Base-by-base conservation (phyloP, 2,329 filamentous ascomycete genomes). In the Didymella pinodella region DNA sequence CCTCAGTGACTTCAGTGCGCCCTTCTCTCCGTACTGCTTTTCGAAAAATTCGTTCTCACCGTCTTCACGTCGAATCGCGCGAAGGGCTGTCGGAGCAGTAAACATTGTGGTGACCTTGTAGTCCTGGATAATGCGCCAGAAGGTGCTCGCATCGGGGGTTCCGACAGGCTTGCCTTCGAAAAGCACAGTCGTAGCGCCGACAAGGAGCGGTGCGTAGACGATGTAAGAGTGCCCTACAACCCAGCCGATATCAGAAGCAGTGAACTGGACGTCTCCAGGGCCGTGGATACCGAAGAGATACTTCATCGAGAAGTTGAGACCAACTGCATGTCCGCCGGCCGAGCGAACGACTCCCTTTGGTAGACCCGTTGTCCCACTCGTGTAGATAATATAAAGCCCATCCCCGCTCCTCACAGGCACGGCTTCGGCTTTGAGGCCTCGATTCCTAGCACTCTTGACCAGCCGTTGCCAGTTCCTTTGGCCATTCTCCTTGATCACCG, bases 161-260 rank as follows among this genome's bases (percentile, higher is more conserved):
- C 93, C 93, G 12, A 97, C 83, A 0, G 93, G 93, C 66, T 97
- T 97, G n/a, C 93, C 94, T 78, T 97, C 93, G 75, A 93, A 97
- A 0, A 97, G 82, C 1, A 97, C 86, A 0, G 92, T 96, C 1
- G 93, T 89, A 2, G 93, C 93, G 5, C 93, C 93, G 0, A 90
- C 87, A 1, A 97, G 85, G 6, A 98, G 85, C 12, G 93, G 93
- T 4, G 87, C 93, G 72, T 97, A 97, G 12, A 97, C 82, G 63
- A 97, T 97, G 74, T 95, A 97, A 6, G 73, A 75, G 34, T 76
- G 73, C 2, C 91, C 91, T 0, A 95, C 91, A 0, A 93, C 92
- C 94, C 93, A 97, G 31, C 93, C 94, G 56, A 97, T 94, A 71
- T 98, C 93, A 14, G 89, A 92, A 1, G 90, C 89, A 6, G 88